Base-by-base conservation (phyloP, 2,329 filamentous ascomycete species). In the Alternaria triticimaculans region DNA sequence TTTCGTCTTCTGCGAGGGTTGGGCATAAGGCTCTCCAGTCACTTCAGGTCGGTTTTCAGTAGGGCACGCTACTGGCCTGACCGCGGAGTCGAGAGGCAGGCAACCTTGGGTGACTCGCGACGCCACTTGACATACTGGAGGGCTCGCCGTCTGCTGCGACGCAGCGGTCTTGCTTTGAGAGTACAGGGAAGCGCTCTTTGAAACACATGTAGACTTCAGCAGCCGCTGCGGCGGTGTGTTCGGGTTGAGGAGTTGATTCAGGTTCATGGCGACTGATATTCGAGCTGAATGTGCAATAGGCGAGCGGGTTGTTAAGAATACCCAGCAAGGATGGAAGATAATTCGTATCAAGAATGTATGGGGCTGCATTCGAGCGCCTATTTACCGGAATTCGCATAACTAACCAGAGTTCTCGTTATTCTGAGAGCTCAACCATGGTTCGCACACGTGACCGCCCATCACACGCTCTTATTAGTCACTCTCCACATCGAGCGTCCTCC, bases 401-500 rank as follows among this genome's bases (percentile, higher is more conserved):
- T 41, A 18, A 41, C 28, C 49, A 51, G 33, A 14, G 9, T 25
- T 23, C 15, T 2, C 20, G 23, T 53, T 41, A 15, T 44, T 11
- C 37, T 55, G 15, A 26, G 4, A 55, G 41, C 18, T 41, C 20
- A 15, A 26, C 23, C 48, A 51, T 21, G 33, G 21, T 44, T 14
- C 23, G 20, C 49, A 41, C 23, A 41, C 21, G 21, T 15, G 14
- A 53, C 6, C 14, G 18, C 30, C 14, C 20, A 37, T 37, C 14
- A 25, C 14, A 37, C 11, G 18, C 43, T 15, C 15, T 6, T 21
- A 37, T 55, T 11, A 55, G 7, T 55, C 53, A 23, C 25, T 23
- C 20, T 54, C 20, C 18, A 12, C 9, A 56, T 37, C 33, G 18
- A 37, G 43, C 51, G 62, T 11, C 18, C 51, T 62, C 61, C 60